phyloP scores from a whole-genome alignment of 1,139 yeast genomes.

The Kodamaea alishanica region DNA sequence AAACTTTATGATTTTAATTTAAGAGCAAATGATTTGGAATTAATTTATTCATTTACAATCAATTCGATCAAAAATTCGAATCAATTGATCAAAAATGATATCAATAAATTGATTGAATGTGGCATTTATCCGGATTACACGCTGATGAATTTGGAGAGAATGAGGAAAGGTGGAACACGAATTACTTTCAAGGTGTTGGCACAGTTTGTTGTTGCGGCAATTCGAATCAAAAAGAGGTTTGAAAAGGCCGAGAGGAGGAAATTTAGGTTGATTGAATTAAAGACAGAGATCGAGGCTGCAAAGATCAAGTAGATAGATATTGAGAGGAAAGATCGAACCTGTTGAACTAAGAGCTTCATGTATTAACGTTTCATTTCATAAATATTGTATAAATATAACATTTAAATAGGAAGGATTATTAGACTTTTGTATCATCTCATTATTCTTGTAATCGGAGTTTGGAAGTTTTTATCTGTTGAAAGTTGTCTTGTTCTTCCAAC shows the following conservation, averaged over 20 bases:
- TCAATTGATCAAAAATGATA: slow-evolving; percentile 35
- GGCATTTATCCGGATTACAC: slow-evolving; percentile 53
- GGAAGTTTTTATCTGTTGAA: slow-evolving; percentile 39
- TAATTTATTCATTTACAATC: slow-evolving; percentile 49
- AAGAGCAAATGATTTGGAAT: slow-evolving; percentile 46
- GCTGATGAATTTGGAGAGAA: slow-evolving; percentile 14
- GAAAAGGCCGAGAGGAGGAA: slow-evolving; percentile 27
- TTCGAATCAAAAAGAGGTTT: slow-evolving; percentile 45
- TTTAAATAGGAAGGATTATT: neutral
- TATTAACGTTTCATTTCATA: neutral
- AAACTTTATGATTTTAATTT: slow-evolving; percentile 35
- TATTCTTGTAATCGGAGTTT: slow-evolving; percentile 41
- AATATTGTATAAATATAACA: neutral
- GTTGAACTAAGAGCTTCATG: neutral
- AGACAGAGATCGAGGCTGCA: slow-evolving; percentile 25
- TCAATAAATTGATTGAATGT: slow-evolving; percentile 40
- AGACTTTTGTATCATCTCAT: slow-evolving; percentile 20
- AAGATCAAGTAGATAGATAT: slow-evolving; percentile 5
- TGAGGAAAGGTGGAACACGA: slow-evolving; percentile 9
- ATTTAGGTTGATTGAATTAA: slow-evolving; percentile 23
- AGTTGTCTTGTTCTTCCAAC: slow-evolving; percentile 37
- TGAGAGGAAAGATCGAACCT: neutral
- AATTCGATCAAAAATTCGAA: slow-evolving; percentile 46
- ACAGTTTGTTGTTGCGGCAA: slow-evolving; percentile 53
- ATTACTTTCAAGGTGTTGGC: slow-evolving; percentile 26